These are phyloP conservation scores for Ascochyta viciae-villosae DNA, from an alignment of 2,329 filamentous ascomycete species.

Conservation along the genomic window DNA sequence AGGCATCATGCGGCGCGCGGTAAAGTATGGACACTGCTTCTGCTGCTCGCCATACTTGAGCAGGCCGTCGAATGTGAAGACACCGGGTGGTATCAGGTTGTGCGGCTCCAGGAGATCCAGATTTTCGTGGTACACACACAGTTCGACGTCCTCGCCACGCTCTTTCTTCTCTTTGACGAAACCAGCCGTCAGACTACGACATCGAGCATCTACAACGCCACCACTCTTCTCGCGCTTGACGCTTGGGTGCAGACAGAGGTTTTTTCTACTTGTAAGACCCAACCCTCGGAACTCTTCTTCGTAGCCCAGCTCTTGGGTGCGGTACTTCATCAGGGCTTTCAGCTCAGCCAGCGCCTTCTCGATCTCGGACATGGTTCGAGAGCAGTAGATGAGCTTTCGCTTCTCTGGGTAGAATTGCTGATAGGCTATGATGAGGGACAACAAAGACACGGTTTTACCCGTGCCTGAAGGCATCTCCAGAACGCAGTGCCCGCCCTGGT, in stretches of 20 bases:
- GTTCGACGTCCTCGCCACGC: slow-evolving; percentile 88
- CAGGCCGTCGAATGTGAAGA: slow-evolving; percentile 93
- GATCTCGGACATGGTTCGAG: slow-evolving; percentile 99
- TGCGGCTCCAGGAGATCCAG: slow-evolving; percentile 93
- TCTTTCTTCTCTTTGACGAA: slow-evolving; percentile 99
- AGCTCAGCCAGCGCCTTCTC: slow-evolving; percentile 95
- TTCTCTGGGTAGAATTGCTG: slow-evolving; percentile 93
- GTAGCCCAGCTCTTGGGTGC: slow-evolving; percentile 83
- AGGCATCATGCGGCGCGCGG: slow-evolving; percentile 95
- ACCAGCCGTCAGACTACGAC: slow-evolving; percentile 91
- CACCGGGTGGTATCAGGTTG: slow-evolving; percentile 90
- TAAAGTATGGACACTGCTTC: slow-evolving; percentile 98
- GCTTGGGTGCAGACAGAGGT: slow-evolving; percentile 92
- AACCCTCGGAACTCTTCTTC: slow-evolving; percentile 93
- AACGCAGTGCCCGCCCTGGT: slow-evolving; percentile 93
- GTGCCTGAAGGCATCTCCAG: slow-evolving; percentile 99
- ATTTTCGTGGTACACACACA: slow-evolving; percentile 98
- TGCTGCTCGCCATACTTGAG: slow-evolving; percentile 90
- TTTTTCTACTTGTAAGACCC: slow-evolving; percentile 94
- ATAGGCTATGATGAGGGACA: slow-evolving; percentile 96
- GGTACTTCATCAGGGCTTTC: slow-evolving; percentile 93
- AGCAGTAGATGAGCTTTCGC: slow-evolving; percentile 97
- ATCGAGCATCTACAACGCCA: slow-evolving; percentile 90
- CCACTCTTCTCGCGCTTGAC: slow-evolving; percentile 98
- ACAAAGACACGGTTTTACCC: slow-evolving; percentile 92